These are phyloP conservation scores for Hericium coralloides DNA, from an alignment of 768 basidiomycete species.

Conservation along the genomic window DNA sequence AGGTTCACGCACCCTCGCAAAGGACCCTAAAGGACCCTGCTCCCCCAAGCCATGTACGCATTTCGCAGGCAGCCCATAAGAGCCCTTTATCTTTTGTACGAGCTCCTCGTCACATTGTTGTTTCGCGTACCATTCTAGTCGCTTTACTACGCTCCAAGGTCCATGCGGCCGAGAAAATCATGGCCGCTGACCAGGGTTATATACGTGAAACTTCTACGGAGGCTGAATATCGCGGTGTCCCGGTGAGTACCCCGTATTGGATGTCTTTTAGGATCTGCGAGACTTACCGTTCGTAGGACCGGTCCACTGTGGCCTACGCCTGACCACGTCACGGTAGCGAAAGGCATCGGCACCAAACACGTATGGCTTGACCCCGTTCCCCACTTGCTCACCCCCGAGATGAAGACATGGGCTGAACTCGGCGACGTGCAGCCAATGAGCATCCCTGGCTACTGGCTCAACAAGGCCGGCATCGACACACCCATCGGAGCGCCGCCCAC, in stretches of 20 bases:
- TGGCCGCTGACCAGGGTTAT: not conserved
- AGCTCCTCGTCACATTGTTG: not conserved
- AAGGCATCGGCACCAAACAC: constrained; percentile 7
- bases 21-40: too few species aligned
- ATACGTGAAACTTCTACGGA: too few species aligned
- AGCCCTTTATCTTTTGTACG: constrained; percentile 5
- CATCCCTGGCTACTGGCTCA: constrained; percentile 11
- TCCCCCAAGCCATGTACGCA: constrained; percentile 1
- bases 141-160: not conserved
- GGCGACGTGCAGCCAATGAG: constrained; percentile 2
- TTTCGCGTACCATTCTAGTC: constrained; percentile 6
- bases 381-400: constrained; percentile 5
- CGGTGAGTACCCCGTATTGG: too few species aligned
- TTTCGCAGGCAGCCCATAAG: constrained; percentile 7
- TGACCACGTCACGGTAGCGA: constrained; percentile 4
- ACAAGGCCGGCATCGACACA: not conserved
- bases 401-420: constrained; percentile 4
- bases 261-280: too few species aligned
- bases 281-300: not conserved
- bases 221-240: too few species aligned
- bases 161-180: constrained; percentile 1
- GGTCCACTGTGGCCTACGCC: constrained; percentile 4
- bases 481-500: constrained; percentile 26
- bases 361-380: constrained; percentile 15
- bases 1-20: too few species aligned